Conservation (phyloP, 1,284 basidiomycete species). For the Trametes sp. region DNA sequence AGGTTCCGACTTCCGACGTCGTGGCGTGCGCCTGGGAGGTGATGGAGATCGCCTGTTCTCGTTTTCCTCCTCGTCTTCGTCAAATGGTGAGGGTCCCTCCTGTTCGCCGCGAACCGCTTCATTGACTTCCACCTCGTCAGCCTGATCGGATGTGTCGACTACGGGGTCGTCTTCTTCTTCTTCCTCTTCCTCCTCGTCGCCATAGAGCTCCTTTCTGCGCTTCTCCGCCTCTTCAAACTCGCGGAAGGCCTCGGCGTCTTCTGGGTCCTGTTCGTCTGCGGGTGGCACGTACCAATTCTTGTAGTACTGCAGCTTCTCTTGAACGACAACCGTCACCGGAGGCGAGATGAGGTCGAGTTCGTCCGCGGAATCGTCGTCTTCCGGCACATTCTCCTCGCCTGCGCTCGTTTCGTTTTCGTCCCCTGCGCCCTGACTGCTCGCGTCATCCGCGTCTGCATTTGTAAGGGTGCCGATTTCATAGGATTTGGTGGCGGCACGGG, state of each 20-base stretch:
- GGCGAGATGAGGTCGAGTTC: slow-evolving; percentile 26
- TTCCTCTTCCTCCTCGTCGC: slow-evolving; percentile 49
- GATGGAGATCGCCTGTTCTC: background rate
- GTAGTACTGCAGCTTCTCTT: slow-evolving; percentile 22
- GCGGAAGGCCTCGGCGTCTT: slow-evolving; percentile 63
- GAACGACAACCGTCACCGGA: slow-evolving; percentile 1
- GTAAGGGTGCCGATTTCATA: slow-evolving; percentile 57
- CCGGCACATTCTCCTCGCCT: slow-evolving; percentile 41
- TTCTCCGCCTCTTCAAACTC: slow-evolving; percentile 73
- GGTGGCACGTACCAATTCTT: slow-evolving; percentile 50
- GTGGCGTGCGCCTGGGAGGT: slow-evolving; percentile 3
- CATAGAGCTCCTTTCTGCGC: slow-evolving; percentile 54
- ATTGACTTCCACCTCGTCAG: slow-evolving; percentile 44
- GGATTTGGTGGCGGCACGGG: slow-evolving; percentile 51
- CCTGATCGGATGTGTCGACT: slow-evolving; percentile 60
- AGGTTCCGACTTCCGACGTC: slow-evolving; percentile 17
- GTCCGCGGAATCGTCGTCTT: slow-evolving; percentile 31
- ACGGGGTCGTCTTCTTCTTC: slow-evolving; percentile 49
- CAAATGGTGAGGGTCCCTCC: background rate
- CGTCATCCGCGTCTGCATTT: slow-evolving; percentile 34
- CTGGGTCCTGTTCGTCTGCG: slow-evolving; percentile 52
- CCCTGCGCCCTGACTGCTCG: slow-evolving; percentile 40
- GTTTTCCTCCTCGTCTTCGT: slow-evolving; percentile 33
- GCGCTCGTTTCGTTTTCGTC: slow-evolving; percentile 47
- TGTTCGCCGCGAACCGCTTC: slow-evolving; percentile 30